These are phyloP conservation scores for Populus euphratica DNA, from an alignment of 345 rosid species.

Conservation along the genomic window DNA sequence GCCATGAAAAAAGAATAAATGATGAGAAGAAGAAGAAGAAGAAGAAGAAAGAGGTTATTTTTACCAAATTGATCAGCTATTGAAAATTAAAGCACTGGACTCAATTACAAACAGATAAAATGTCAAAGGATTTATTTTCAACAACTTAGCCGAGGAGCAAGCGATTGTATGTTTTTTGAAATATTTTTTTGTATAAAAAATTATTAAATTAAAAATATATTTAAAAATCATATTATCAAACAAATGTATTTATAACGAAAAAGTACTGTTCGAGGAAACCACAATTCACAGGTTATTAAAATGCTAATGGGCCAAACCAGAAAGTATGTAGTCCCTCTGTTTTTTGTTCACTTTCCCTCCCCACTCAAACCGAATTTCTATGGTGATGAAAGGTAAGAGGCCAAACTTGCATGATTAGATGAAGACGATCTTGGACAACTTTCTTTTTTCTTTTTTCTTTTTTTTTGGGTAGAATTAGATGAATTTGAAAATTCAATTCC, in stretches of 20 bases:
- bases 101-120: no score
- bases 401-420: not conserved
- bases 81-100: not conserved
- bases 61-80: no score
- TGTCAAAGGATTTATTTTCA: no score
- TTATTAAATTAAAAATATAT: no score
- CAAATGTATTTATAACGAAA: not conserved
- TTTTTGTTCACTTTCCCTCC: not conserved
- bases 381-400: not conserved
- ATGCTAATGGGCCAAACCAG: not conserved
- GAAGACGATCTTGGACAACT: not conserved
- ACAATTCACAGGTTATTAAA: not conserved
- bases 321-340: not conserved
- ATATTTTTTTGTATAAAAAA: no score
- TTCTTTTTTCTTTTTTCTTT: no score
- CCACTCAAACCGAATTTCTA: not conserved
- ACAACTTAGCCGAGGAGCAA: no score
- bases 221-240: no score
- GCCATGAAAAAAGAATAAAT: no score
- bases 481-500: not conserved
- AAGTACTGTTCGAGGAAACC: not conserved
- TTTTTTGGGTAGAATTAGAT: not conserved
- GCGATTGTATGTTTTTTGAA: no score
- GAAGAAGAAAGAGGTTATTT: no score
- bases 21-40: no score